A percentile compares a stretch with the other conserved stretches of the same genome.
These are phyloP conservation scores for Silene coronaria DNA, from an alignment of 179 eudicot genomes.

Conservation along the genomic window DNA sequence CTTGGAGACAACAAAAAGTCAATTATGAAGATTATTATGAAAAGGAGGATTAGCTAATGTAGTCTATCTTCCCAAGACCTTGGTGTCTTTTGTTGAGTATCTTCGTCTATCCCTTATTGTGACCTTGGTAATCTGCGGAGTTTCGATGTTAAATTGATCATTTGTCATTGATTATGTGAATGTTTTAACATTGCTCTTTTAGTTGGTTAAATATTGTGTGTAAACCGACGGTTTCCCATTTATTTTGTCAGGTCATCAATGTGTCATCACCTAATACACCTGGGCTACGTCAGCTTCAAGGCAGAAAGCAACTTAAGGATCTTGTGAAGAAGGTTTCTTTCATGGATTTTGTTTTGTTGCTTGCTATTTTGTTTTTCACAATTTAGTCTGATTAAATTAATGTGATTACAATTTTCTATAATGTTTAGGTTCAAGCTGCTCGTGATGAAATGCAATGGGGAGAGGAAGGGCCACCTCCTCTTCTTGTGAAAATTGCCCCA, in stretches of 20 bases:
- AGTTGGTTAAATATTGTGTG: not conserved
- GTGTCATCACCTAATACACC: slow-evolving; percentile 98
- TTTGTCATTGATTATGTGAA: not conserved
- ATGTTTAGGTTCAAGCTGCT: slow-evolving; percentile 87
- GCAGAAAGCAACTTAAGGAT: slow-evolving; percentile 95
- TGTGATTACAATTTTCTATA: slow-evolving; percentile 9
- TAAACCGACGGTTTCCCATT: not conserved
- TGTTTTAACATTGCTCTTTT: not conserved
- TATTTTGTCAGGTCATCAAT: slow-evolving; percentile 53
- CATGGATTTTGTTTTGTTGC: not conserved
- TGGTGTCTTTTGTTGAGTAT: slow-evolving; percentile 4
- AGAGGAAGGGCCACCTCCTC: slow-evolving; percentile 98
- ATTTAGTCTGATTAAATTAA: not conserved
- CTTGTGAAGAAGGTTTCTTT: slow-evolving; percentile 88
- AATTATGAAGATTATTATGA: too few species aligned
- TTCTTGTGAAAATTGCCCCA: slow-evolving; percentile 97
- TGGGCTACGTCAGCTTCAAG: slow-evolving; percentile 95
- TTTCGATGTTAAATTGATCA: not conserved
- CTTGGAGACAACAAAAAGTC: too few species aligned
- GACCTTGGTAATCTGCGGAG: not conserved
- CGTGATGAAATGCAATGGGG: slow-evolving; percentile 99
- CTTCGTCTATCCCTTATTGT: not conserved
- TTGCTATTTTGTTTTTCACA: not conserved
- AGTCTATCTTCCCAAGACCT: not conserved
- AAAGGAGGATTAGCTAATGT: not conserved